These are phyloP conservation scores for Hamamelis virginiana DNA, from an alignment of 164 flowering plant species.

Conservation along the genomic window DNA sequence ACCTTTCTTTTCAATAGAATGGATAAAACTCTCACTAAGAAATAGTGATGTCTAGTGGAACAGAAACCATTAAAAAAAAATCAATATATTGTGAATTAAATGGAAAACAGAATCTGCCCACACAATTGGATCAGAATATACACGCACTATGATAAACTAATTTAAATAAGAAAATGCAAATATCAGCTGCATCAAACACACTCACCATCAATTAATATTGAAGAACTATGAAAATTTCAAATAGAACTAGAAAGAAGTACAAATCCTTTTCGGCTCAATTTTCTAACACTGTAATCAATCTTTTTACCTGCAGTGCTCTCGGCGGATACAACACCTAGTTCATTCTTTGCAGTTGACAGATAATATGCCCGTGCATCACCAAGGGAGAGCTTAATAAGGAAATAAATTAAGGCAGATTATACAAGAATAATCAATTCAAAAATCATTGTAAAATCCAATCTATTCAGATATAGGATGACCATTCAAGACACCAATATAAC, in stretches of 20 bases:
- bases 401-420: constrained; percentile 26
- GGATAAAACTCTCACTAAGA: too few relatives aligned
- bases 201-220: too few relatives aligned
- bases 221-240: too few relatives aligned
- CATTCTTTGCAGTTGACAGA: constrained; percentile 93
- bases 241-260: too few relatives aligned
- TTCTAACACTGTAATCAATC: neutral
- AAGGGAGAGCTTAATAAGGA: constrained; percentile 72
- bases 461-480: neutral
- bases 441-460: neutral
- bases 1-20: too few relatives aligned
- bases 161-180: neutral
- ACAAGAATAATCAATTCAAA: neutral
- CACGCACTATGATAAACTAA: too few relatives aligned
- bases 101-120: too few relatives aligned
- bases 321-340: constrained; percentile 94
- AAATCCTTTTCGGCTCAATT: neutral
- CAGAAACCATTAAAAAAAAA: too few relatives aligned
- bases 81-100: too few relatives aligned
- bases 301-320: constrained; percentile 91
- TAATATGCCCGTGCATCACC: constrained; percentile 98
- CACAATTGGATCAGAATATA: too few relatives aligned
- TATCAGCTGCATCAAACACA: neutral
- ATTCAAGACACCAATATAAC: neutral
- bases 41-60: too few relatives aligned